Conservation (phyloP, 73 alveolate genomes). For the Paramecium sexaurelia region DNA sequence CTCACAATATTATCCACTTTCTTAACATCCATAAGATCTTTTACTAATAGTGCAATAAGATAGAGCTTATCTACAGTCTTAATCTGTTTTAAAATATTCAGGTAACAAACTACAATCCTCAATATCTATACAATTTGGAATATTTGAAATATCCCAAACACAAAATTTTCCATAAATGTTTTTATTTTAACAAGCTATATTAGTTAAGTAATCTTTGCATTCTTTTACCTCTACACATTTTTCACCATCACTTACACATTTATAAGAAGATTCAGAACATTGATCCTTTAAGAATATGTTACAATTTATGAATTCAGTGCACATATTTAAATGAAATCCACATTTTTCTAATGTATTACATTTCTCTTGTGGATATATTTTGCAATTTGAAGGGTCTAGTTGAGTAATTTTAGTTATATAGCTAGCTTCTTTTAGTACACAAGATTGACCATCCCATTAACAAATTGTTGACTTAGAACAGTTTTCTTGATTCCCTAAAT, state of each 20-base stretch:
- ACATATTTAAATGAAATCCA: background rate
- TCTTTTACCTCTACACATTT: background rate
- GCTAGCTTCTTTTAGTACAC: background rate
- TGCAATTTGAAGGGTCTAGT: background rate
- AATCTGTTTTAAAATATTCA: background rate
- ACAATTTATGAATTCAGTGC: background rate
- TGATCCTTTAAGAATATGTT: background rate
- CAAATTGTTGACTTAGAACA: background rate
- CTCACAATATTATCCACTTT: background rate
- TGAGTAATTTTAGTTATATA: background rate
- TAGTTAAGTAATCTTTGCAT: background rate
- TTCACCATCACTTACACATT: conserved; percentile 2
- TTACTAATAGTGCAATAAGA: background rate
- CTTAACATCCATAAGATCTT: background rate
- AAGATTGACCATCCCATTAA: background rate
- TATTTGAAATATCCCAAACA: background rate
- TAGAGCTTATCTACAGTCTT: background rate
- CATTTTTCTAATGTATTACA: background rate
- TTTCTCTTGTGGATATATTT: background rate
- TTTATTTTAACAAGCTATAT: background rate
- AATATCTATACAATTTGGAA: background rate
- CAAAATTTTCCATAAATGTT: background rate
- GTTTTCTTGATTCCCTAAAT: background rate
- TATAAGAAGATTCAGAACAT: background rate
- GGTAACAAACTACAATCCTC: background rate